Evolutionary conservation across 805 yeast species (phyloP).

Genomic region (Metschnikowia peoriensis): DNA sequence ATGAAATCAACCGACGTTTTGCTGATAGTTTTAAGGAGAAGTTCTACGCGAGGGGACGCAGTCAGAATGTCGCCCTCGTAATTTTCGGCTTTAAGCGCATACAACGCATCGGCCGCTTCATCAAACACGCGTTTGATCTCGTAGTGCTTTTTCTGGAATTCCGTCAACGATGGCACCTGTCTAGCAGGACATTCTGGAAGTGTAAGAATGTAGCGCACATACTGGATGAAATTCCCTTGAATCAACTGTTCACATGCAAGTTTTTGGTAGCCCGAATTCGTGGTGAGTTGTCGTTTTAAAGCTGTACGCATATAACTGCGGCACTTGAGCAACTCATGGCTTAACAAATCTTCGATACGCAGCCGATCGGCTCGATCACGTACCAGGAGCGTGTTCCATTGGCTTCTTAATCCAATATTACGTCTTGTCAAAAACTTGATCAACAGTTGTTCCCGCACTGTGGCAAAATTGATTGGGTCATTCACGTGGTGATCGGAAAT

Average conservation of each 20-base stretch:
- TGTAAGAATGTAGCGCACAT: conserved; percentile 31
- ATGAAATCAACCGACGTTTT: conserved; percentile 39
- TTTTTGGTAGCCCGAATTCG: conserved; percentile 2
- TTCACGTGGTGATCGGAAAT: conserved; percentile 29
- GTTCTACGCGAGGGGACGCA: conserved; percentile 13
- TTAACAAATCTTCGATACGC: conserved; percentile 28
- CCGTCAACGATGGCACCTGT: conserved; percentile 19
- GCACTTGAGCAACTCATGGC: conserved; percentile 28
- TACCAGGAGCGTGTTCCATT: conserved; percentile 6
- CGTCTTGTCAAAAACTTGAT: conserved; percentile 24
- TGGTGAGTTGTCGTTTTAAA: conserved; percentile 2
- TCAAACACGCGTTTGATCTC: conserved; percentile 27
- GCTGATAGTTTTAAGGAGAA: conserved; percentile 30
- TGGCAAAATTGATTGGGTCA: conserved; percentile 41
- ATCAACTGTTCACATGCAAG: conserved; percentile 32
- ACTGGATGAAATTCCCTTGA: conserved; percentile 38
- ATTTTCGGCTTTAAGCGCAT: conserved; percentile 28
- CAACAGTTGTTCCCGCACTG: conserved; percentile 30
- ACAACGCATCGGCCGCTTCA: conserved; percentile 27
- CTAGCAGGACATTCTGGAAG: conserved; percentile 24
- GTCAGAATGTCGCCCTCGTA: conserved; percentile 23
- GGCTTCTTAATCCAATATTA: conserved; percentile 1
- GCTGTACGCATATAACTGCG: conserved; percentile 23
- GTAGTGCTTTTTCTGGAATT: conserved; percentile 26
- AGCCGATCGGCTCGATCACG: conserved; percentile 7